Conservation (phyloP, 1,284 basidiomycete species). For the Ganoderma lucidum region DNA sequence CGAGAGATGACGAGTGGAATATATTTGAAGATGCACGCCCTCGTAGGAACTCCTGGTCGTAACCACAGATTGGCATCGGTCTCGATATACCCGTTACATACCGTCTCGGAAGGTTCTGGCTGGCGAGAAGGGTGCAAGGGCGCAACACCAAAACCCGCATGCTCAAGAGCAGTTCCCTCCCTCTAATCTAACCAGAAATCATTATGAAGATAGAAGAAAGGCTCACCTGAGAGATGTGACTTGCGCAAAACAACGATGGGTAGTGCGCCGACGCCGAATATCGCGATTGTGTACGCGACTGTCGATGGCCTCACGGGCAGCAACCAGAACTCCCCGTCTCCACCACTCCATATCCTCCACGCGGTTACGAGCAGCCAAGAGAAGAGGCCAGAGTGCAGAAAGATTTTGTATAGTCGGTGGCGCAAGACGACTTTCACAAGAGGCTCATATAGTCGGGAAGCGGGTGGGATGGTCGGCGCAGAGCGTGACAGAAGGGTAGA, state of each 20-base stretch:
- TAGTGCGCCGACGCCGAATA: constrained; percentile 51
- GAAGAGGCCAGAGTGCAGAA: constrained; percentile 56
- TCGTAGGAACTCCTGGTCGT: too few relatives aligned
- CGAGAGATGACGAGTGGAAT: not conserved
- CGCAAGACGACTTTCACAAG: constrained; percentile 62
- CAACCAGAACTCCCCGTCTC: constrained; percentile 45
- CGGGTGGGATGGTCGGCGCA: constrained; percentile 54
- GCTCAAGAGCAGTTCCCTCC: not conserved
- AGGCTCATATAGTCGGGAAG: constrained; percentile 64
- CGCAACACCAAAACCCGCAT: not conserved
- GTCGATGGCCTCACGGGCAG: constrained; percentile 50
- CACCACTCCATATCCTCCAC: constrained; percentile 46
- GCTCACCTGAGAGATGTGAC: constrained; percentile 60
- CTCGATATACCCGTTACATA: too few relatives aligned
- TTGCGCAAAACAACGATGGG: constrained; percentile 66
- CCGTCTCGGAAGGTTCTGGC: too few relatives aligned
- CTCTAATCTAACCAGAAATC: not conserved
- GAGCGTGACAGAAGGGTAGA: constrained; percentile 52
- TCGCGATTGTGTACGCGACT: constrained; percentile 41
- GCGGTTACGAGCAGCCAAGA: constrained; percentile 54
- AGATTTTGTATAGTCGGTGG: constrained; percentile 59
- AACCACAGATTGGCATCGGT: too few relatives aligned
- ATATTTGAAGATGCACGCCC: not conserved
- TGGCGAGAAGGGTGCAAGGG: not conserved
- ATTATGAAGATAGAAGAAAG: not conserved